phyloP scores from a whole-genome alignment of 192 early-diverging fungal genomes.

The Obelidium mucronatum region DNA sequence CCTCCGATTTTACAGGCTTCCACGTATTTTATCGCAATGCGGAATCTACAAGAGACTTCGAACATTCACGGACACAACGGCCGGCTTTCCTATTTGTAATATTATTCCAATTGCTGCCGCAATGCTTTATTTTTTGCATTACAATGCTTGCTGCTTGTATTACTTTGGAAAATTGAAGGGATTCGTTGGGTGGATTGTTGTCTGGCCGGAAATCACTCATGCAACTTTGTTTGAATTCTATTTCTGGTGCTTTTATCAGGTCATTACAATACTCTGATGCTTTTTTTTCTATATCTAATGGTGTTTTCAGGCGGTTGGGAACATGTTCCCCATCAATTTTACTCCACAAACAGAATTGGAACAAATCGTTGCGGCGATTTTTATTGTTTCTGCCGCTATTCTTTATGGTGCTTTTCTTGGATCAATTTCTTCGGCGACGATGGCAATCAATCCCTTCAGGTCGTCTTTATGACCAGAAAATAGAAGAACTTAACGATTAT shows the following conservation, averaged over 20 bases:
- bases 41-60: not conserved
- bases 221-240: constrained; percentile 7
- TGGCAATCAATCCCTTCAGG: constrained; percentile 15
- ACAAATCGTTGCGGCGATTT: constrained; percentile 2
- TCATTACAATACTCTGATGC: no score
- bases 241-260: constrained; percentile 1
- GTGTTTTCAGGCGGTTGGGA: constrained; percentile 8
- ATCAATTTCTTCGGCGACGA: constrained; percentile 8
- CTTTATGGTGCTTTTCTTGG: constrained; percentile 15
- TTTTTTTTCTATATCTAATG: no score
- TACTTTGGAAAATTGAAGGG: not conserved
- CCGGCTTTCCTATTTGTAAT: not conserved
- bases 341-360: constrained; percentile 19
- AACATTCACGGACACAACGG: not conserved
- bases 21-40: not conserved
- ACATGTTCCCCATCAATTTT: constrained; percentile 15
- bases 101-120: constrained; percentile 10
- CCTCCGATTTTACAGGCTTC: not conserved
- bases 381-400: constrained; percentile 26
- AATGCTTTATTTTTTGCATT: constrained; percentile 17
- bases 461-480: constrained; percentile 30
- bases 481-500: constrained; percentile 46
- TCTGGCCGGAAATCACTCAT: not conserved
- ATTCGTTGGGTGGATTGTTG: not conserved
- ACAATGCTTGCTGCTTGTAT: constrained; percentile 25